Evolutionary conservation across 106 monocot genomes (phyloP), one percentile per base, ranked within the genome.

Genomic region (Dioscorea alata): DNA sequence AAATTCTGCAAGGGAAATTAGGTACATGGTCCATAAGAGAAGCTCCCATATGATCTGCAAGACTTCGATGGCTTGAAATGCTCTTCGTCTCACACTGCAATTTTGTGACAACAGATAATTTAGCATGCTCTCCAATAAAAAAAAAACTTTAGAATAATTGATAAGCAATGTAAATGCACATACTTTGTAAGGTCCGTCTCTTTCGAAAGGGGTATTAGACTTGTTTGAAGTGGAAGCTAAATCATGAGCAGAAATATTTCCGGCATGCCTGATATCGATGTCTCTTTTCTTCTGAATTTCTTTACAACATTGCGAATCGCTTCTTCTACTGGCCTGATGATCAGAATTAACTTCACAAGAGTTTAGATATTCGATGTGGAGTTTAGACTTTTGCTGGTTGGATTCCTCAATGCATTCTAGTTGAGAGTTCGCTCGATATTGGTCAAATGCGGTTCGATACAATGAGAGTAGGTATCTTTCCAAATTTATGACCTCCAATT

Each of bases 21-120:
- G 84, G 66, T 23, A 86, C 79, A 72, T 82, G 81, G 64, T 88
- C 88, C 50, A 65, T 64, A 17, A 96, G 70, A 17, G 88, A 86
- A 51, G 82, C 68, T 17, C 86, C 80, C n/a, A 89, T 81, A 76
- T 82, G 86, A 67, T 86, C 84, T 17, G 89, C 96, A 61, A 92
- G 84, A 12, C 76, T 84, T 49, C 69, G 68, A 70, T 76, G 88
- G 31, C 60, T 20, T n/a, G 85, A 76, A 62, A 59, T n/a, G 53
- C 67, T 60, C 48, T 65, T 73, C 28, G 63, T n/a, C 23, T 16
- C 19, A 64, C 62, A 79, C 88, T 91, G 76, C 58, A 80, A 66
- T 62, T 33, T 48, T 59, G 22, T 34, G 20, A 19, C 34, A 18
- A 13, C n/a, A 58, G 63, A 14, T 13, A 64, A 33, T 35, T 33